Percentiles rank a stretch among this genome's conserved stretches.
Conservation (phyloP, 1,284 basidiomycete genomes). For the Golubevia pallescens region DNA sequence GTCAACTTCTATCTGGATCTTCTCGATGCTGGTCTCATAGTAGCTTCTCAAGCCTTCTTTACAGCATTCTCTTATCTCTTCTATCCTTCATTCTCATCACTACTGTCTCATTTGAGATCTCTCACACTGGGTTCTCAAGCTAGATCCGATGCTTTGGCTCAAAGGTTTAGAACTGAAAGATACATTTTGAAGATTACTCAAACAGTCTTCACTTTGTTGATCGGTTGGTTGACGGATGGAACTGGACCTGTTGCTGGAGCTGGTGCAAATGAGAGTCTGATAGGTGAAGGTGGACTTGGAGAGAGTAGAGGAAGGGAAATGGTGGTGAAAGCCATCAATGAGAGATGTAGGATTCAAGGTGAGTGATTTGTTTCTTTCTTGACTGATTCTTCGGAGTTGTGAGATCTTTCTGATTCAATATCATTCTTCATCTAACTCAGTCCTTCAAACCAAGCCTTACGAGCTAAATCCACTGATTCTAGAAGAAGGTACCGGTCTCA, state of each 20-base stretch:
- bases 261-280: constrained; percentile 11
- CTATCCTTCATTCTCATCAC: constrained; percentile 38
- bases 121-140: constrained; percentile 52
- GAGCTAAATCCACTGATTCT: constrained; percentile 48
- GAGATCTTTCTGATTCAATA: too few relatives aligned
- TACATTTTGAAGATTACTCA: constrained; percentile 63
- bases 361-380: neutral
- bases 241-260: constrained; percentile 41
- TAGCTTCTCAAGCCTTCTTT: constrained; percentile 44
- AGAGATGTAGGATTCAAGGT: constrained; percentile 50
- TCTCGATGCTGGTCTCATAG: constrained; percentile 46
- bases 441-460: constrained; percentile 44
- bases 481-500: constrained; percentile 60
- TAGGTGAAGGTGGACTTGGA: constrained; percentile 8
- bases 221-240: constrained; percentile 62
- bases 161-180: constrained; percentile 55
- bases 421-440: constrained; percentile 5
- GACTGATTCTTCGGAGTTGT: too few relatives aligned
- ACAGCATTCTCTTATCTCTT: constrained; percentile 36
- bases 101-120: constrained; percentile 49
- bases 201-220: constrained; percentile 55
- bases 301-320: constrained; percentile 47
- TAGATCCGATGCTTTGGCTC: constrained; percentile 43
- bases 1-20: constrained; percentile 59
- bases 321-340: constrained; percentile 61